These are phyloP conservation scores for Cordia subcordata DNA, from an alignment of 257 asterid genomes.

Conservation along the genomic window DNA sequence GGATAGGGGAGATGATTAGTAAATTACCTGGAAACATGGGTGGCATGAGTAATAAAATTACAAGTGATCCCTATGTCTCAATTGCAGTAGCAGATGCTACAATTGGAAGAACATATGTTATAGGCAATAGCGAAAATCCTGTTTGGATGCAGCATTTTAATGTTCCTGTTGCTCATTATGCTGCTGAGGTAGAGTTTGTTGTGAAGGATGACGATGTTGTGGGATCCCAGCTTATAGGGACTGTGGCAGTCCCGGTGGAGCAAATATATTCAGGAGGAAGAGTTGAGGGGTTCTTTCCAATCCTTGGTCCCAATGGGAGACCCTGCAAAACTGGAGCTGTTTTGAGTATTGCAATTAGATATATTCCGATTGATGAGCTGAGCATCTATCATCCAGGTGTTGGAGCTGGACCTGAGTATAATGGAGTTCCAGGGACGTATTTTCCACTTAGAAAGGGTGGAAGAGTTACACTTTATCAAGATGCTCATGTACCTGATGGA, in stretches of 20 bases:
- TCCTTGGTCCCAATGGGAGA: slow-evolving; percentile 66
- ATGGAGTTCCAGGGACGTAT: slow-evolving; percentile 86
- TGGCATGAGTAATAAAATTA: slow-evolving; percentile 58
- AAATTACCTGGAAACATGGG: slow-evolving; percentile 78
- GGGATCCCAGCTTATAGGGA: slow-evolving; percentile 92
- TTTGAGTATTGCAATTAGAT: slow-evolving; percentile 66
- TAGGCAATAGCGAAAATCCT: slow-evolving; percentile 77
- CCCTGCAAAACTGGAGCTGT: slow-evolving; percentile 86
- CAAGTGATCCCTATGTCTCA: slow-evolving; percentile 95
- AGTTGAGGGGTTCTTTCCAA: slow-evolving; percentile 68
- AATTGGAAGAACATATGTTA: slow-evolving; percentile 81
- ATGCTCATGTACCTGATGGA: slow-evolving; percentile 95
- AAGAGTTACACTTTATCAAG: slow-evolving; percentile 83
- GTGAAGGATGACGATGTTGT: slow-evolving; percentile 91
- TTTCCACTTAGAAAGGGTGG: slow-evolving; percentile 97
- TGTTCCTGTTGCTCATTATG: slow-evolving; percentile 86
- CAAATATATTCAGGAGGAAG: slow-evolving; percentile 64
- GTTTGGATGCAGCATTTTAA: slow-evolving; percentile 86
- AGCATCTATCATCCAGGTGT: slow-evolving; percentile 70
- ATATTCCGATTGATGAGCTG: slow-evolving; percentile 66
- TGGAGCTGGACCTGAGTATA: slow-evolving; percentile 86
- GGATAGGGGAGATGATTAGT: slow-evolving; percentile 79
- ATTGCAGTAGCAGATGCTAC: slow-evolving; percentile 59
- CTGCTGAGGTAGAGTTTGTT: slow-evolving; percentile 70
- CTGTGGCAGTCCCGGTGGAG: slow-evolving; percentile 77